These are phyloP conservation scores for Isabelozyma gotoi DNA, from an alignment of 805 yeast genomes.

Conservation along the genomic window DNA sequence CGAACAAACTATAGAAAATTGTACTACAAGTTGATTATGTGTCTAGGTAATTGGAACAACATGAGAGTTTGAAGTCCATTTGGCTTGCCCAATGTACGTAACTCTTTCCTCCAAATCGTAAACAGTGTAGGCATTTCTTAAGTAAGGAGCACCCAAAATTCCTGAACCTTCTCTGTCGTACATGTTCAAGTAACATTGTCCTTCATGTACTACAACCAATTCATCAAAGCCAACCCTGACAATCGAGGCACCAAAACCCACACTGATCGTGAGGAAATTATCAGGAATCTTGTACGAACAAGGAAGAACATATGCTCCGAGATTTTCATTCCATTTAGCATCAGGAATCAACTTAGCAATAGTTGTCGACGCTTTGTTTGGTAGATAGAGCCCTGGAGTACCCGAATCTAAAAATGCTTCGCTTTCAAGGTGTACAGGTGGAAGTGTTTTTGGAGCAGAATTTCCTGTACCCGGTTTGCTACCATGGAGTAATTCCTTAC, in stretches of 20 bases:
- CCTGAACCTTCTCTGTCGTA: conserved; percentile 5
- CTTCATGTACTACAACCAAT: background rate
- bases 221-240: conserved; percentile 3
- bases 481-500: too few relatives aligned
- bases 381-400: conserved; percentile 50
- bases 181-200: conserved; percentile 11
- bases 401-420: conserved; percentile 50
- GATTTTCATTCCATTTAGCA: conserved; percentile 3
- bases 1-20: too few relatives aligned
- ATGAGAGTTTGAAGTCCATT: conserved; percentile 1
- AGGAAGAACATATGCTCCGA: conserved; percentile 10
- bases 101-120: conserved; percentile 6
- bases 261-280: conserved; percentile 8
- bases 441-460: too few relatives aligned
- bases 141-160: conserved; percentile 12
- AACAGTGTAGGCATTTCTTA: conserved; percentile 14
- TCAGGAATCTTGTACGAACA: conserved; percentile 10
- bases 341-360: background rate
- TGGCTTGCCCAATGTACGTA: background rate
- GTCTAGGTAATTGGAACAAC: conserved; percentile 4
- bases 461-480: too few relatives aligned
- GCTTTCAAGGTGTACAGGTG: too few relatives aligned
- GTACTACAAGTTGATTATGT: too few relatives aligned
- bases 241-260: conserved; percentile 2
- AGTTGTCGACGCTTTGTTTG: conserved; percentile 16